Base-by-base conservation (phyloP, 345 rosid genomes). In the Gossypium longicalyx region DNA sequence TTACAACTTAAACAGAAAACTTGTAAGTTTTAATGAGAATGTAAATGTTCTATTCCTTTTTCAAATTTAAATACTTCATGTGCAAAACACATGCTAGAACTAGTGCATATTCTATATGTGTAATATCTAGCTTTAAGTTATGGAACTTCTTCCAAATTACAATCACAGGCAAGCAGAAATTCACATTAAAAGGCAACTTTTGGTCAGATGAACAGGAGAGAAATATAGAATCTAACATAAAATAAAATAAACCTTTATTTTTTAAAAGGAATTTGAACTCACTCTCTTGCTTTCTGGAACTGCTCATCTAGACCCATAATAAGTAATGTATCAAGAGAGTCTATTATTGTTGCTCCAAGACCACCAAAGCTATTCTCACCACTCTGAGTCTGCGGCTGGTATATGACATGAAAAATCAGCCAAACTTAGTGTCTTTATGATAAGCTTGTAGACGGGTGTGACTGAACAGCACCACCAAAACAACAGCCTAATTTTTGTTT, bases 311-410 rank as follows among this genome's bases (percentile, higher is more conserved):
- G 86, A 80, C 97, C 99, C 98, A 95, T 95, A 74, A 93, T 95
- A 73, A 83, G 91, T 77, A 95, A 84, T 23, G 98, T 91, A 83
- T 91, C 99, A 57, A 95, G 94, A 75, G 91, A 74, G 80, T 91
- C 95, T 75, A 95, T 59, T 60, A 95, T 82, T 60, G 99, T 91
- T 81, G 97, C 99, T 78, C 99, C 99, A 64, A 96, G 97, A 49
- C 98, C 97, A 78, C 99, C 99, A 80, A 96, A 96, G 88, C 95
- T 93, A 81, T 96, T 83, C 72, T 87, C 82, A 52, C 98, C 99
- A 84, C 84, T 86, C 89, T 83, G 89, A 51, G 97, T 73, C 58
- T 89, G 97, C 17, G 98, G 99, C 98, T 93, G 87, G 45, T 27
- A 48, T 41, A 48, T 7, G 61, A 70, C 73, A 70, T 29, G 0